phyloP scores from a whole-genome alignment of 805 yeast species.

The Schizosaccharomyces osmophilus region DNA sequence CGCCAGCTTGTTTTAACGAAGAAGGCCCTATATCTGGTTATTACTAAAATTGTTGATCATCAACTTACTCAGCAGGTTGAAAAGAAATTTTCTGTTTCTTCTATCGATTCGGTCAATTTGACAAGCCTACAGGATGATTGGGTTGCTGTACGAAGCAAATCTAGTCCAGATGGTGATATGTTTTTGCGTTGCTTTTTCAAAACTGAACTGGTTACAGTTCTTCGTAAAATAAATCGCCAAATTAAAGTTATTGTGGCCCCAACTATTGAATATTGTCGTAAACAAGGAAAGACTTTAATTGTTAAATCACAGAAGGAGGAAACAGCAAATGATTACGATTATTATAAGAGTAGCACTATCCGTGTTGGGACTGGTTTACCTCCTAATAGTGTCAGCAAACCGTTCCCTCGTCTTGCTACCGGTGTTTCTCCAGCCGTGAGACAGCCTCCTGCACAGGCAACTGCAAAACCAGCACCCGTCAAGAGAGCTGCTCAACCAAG shows the following conservation, averaged over 20 bases:
- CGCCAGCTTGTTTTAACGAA: slow-evolving; percentile 49
- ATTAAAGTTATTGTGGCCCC: slow-evolving; percentile 43
- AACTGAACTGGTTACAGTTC: slow-evolving; percentile 62
- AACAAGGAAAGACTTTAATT: slow-evolving; percentile 53
- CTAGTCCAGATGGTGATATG: slow-evolving; percentile 40
- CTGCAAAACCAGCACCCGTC: background rate
- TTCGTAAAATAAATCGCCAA: slow-evolving; percentile 35
- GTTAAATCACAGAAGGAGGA: slow-evolving; percentile 45
- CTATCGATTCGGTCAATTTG: slow-evolving; percentile 38
- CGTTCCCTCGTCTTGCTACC: slow-evolving; percentile 9
- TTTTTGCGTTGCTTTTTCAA: slow-evolving; percentile 62
- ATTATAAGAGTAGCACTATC: slow-evolving; percentile 71
- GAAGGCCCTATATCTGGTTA: slow-evolving; percentile 38
- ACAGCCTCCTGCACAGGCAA: background rate
- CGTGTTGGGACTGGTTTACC: slow-evolving; percentile 62
- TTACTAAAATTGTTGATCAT: slow-evolving; percentile 43
- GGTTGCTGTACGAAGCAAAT: slow-evolving; percentile 45
- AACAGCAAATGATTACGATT: slow-evolving; percentile 48
- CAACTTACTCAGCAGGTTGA: slow-evolving; percentile 39
- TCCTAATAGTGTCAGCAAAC: slow-evolving; percentile 40
- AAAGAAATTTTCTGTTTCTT: slow-evolving; percentile 30
- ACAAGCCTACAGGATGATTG: slow-evolving; percentile 76
- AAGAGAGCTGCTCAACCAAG: too few species aligned
- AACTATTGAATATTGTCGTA: slow-evolving; percentile 62
- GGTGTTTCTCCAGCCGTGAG: background rate